Percentiles rank a stretch among this genome's conserved stretches.
Conservation (phyloP, 768 basidiomycete species). For the Pulveroboletus sp. region DNA sequence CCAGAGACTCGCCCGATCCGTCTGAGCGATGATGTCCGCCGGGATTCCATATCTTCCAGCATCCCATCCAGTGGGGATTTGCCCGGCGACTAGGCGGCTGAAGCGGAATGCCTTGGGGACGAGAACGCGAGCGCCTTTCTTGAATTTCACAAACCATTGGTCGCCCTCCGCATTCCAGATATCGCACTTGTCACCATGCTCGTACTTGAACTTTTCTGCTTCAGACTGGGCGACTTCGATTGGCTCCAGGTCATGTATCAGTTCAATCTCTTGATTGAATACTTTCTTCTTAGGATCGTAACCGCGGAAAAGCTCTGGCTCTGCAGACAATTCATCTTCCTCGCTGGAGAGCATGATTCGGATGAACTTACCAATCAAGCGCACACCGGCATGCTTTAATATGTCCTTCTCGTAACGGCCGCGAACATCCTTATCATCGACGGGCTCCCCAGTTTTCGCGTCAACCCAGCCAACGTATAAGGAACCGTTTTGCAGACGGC, state of each 20-base stretch:
- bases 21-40: conserved; percentile 91
- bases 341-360: background rate
- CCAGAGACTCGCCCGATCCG: conserved; percentile 92
- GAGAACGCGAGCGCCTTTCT: conserved; percentile 91
- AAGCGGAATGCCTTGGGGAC: conserved; percentile 96
- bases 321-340: conserved; percentile 39
- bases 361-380: conserved; percentile 76
- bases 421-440: conserved; percentile 96
- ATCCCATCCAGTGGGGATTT: conserved; percentile 96
- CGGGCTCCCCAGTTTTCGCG: conserved; percentile 85
- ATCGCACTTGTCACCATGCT: conserved; percentile 96
- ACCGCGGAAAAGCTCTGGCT: conserved; percentile 96
- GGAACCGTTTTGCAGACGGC: conserved; percentile 87
- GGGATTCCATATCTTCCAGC: conserved; percentile 97
- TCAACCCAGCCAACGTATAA: conserved; percentile 99
- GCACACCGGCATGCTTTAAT: conserved; percentile 84
- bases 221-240: conserved; percentile 90
- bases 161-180: conserved; percentile 88
- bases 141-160: conserved; percentile 98
- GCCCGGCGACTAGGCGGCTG: conserved; percentile 91
- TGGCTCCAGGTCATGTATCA: conserved; percentile 93
- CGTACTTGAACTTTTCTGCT: conserved; percentile 91
- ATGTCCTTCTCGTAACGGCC: conserved; percentile 95
- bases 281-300: conserved; percentile 97
- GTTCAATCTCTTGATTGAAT: conserved; percentile 95